Percentiles rank a stretch among this genome's conserved stretches.
Conservation (phyloP, 768 basidiomycete species). For the Epithele typhae region DNA sequence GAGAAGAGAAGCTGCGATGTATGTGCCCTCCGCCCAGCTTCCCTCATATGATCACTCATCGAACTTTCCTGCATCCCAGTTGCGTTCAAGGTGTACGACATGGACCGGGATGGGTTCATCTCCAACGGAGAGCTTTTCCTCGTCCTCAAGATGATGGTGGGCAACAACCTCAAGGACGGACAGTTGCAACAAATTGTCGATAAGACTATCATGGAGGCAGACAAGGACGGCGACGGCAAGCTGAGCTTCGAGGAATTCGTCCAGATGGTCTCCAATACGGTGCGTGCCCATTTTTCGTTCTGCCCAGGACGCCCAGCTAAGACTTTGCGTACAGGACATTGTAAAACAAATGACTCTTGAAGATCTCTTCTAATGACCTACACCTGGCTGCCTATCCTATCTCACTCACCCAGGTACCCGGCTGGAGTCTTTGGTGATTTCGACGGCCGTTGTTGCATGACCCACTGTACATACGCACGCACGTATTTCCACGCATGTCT, state of each 20-base stretch:
- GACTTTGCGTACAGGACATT: conserved; percentile 64
- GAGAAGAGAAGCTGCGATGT: conserved; percentile 97
- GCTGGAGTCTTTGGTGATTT: too few relatives aligned
- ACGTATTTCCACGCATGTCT: background rate
- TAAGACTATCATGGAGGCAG: conserved; percentile 99
- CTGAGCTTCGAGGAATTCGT: conserved; percentile 97
- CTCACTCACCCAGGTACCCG: background rate
- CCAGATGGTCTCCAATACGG: conserved; percentile 94
- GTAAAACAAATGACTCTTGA: conserved; percentile 99
- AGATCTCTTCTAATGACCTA: conserved; percentile 67
- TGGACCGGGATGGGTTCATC: conserved; percentile 96
- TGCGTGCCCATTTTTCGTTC: conserved; percentile 32
- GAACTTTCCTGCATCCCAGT: conserved; percentile 44
- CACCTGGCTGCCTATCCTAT: too few relatives aligned
- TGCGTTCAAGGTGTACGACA: conserved; percentile 99
- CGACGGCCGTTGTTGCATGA: conserved; percentile 5
- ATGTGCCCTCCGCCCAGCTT: conserved; percentile 28
- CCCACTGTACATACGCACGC: conserved; percentile 5
- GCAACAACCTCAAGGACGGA: conserved; percentile 98
- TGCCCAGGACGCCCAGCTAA: background rate
- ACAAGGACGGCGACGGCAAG: conserved; percentile 96
- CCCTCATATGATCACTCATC: background rate
- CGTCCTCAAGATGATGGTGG: conserved; percentile 99
- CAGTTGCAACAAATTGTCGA: conserved; percentile 99
- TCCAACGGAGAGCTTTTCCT: conserved; percentile 98